Percentiles rank a stretch among this genome's conserved stretches.
phyloP scores from a whole-genome alignment of 1,284 basidiomycete species.

The Quambalaria eucalypti region DNA sequence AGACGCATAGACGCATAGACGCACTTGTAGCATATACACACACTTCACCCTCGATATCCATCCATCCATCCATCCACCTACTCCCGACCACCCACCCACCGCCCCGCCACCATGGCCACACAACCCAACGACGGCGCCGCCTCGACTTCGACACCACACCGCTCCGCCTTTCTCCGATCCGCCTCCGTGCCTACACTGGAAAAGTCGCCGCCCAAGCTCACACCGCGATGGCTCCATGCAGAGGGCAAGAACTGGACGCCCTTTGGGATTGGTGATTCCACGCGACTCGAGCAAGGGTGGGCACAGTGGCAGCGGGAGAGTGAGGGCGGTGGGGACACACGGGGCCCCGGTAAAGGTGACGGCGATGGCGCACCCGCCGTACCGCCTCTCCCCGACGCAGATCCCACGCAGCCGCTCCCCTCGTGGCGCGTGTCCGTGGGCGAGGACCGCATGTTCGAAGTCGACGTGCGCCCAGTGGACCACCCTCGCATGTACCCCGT shows the following conservation, averaged over 20 bases:
- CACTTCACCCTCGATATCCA: too few relatives aligned
- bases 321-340: background rate
- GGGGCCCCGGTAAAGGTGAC: background rate
- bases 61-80: too few relatives aligned
- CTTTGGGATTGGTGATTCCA: constrained; percentile 6
- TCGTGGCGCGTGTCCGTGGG: constrained; percentile 24
- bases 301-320: background rate
- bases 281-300: constrained; percentile 4
- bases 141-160: background rate
- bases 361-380: background rate
- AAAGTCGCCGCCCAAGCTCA: background rate
- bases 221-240: background rate
- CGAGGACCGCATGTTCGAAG: constrained; percentile 27
- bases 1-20: too few relatives aligned
- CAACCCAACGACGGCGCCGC: too few relatives aligned
- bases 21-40: too few relatives aligned
- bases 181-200: background rate
- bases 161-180: background rate
- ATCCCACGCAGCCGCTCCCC: constrained; percentile 15
- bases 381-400: constrained; percentile 1
- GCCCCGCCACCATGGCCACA: too few relatives aligned
- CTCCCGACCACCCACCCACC: too few relatives aligned
- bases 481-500: constrained; percentile 51
- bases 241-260: constrained; percentile 6
- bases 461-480: constrained; percentile 21